Evolutionary conservation across 495 filamentous ascomycete genomes (phyloP).

Genomic region (Ascodesmis nigricans): DNA sequence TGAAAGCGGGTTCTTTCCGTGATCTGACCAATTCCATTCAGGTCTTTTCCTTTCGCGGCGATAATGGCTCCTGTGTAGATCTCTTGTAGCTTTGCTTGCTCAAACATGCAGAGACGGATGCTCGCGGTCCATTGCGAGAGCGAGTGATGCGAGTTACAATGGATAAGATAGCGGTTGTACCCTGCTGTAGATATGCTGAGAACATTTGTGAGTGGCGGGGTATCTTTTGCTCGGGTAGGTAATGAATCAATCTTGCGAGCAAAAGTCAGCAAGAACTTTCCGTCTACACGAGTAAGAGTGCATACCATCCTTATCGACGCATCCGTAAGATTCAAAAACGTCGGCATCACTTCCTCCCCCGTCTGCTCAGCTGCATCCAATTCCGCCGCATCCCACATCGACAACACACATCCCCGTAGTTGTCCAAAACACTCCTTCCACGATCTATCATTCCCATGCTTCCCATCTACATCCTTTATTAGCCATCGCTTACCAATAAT

Average conservation of each 20-base stretch:
- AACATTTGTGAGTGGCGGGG: constrained; percentile 71
- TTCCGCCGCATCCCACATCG: constrained; percentile 85
- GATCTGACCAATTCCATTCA: constrained; percentile 74
- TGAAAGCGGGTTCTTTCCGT: constrained; percentile 55
- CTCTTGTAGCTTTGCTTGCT: constrained; percentile 81
- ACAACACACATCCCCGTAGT: constrained; percentile 81
- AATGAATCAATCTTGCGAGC: constrained; percentile 59
- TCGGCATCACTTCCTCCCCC: constrained; percentile 70
- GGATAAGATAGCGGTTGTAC: constrained; percentile 80
- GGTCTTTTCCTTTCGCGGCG: constrained; percentile 68
- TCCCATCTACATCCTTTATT: constrained; percentile 41
- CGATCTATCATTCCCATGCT: constrained; percentile 59
- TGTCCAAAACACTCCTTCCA: constrained; percentile 98
- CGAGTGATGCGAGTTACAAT: constrained; percentile 87
- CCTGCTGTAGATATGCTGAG: constrained; percentile 88
- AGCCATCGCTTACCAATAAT: constrained; percentile 5
- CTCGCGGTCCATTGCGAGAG: constrained; percentile 90
- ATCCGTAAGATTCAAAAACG: constrained; percentile 92
- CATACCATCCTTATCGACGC: constrained; percentile 90
- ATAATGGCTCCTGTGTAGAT: constrained; percentile 92
- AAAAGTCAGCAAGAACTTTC: constrained; percentile 1
- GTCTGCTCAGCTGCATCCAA: constrained; percentile 70
- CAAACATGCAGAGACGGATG: constrained; percentile 85
- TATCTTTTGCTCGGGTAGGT: constrained; percentile 51
- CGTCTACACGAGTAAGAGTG: neutral